Conservation (phyloP, 176 grass and related monocot species). For the Areca catechu region DNA sequence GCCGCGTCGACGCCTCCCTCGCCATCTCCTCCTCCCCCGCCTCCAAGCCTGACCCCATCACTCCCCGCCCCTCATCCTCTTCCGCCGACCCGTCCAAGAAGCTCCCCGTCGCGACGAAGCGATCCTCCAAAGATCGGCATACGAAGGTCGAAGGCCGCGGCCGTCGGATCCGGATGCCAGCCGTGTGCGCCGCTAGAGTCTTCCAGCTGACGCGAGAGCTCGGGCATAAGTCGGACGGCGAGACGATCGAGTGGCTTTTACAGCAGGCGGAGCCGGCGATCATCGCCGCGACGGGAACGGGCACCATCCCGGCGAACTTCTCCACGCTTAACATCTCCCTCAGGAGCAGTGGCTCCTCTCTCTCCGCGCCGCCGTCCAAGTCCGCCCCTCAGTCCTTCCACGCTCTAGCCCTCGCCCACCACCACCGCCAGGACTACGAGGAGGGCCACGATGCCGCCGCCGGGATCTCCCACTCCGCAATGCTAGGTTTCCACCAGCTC, state of each 20-base stretch:
- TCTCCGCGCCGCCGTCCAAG: conserved; percentile 24
- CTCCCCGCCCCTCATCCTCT: neutral
- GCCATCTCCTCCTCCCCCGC: conserved; percentile 17
- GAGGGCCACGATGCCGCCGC: neutral
- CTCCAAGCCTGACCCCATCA: neutral
- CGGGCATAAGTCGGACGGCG: conserved; percentile 94
- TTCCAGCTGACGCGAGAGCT: conserved; percentile 98
- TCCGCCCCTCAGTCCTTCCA: conserved; percentile 33
- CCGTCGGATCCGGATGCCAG: conserved; percentile 93
- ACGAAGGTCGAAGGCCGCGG: conserved; percentile 96
- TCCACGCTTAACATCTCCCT: conserved; percentile 75
- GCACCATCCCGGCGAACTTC: conserved; percentile 89
- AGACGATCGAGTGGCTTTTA: conserved; percentile 96
- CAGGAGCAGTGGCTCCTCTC: conserved; percentile 36
- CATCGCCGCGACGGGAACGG: conserved; percentile 82
- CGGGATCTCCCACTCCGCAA: conserved; percentile 23
- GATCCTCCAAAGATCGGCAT: conserved; percentile 80
- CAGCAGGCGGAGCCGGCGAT: conserved; percentile 95
- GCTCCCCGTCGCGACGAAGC: conserved; percentile 29
- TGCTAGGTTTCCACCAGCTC: conserved; percentile 75
- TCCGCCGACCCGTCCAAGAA: conserved; percentile 20
- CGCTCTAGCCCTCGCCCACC: conserved; percentile 21
- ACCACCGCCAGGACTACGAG: conserved; percentile 33
- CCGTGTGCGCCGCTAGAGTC: conserved; percentile 83
- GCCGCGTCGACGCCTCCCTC: conserved; percentile 18